Evolutionary conservation across 2,329 filamentous ascomycete genomes (phyloP).

Genomic region (Ascochyta fabae): DNA sequence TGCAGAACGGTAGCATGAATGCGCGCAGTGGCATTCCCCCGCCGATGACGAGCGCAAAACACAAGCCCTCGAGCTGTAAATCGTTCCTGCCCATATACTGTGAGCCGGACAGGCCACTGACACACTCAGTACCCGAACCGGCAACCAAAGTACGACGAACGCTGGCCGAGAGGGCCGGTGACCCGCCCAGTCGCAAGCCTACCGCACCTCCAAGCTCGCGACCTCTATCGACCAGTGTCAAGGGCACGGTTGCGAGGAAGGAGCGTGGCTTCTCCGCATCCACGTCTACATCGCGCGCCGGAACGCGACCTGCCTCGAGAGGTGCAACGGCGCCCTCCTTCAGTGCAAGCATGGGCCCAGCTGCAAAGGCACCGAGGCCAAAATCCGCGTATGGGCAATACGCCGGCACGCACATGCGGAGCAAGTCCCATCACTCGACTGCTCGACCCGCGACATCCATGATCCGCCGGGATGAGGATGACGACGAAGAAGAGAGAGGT

Average conservation of each 20-base stretch:
- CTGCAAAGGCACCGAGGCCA: slow-evolving; percentile 56
- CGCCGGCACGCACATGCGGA: slow-evolving; percentile 50
- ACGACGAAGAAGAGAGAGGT: slow-evolving; percentile 53
- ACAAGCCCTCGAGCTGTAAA: slow-evolving; percentile 59
- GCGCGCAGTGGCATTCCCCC: slow-evolving; percentile 58
- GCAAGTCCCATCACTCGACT: slow-evolving; percentile 54
- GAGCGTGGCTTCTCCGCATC: slow-evolving; percentile 46
- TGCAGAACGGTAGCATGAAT: slow-evolving; percentile 62
- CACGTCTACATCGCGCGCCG: slow-evolving; percentile 47
- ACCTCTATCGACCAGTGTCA: slow-evolving; percentile 51
- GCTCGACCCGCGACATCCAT: slow-evolving; percentile 48
- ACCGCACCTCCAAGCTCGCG: slow-evolving; percentile 53
- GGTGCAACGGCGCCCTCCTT: slow-evolving; percentile 57
- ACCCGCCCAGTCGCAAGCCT: slow-evolving; percentile 53
- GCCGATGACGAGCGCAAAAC: slow-evolving; percentile 55
- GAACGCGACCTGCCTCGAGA: slow-evolving; percentile 52
- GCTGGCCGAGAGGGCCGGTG: slow-evolving; percentile 56
- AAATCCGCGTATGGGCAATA: slow-evolving; percentile 54
- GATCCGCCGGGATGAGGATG: slow-evolving; percentile 52
- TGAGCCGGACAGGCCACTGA: slow-evolving; percentile 26
- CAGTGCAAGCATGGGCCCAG: slow-evolving; percentile 61
- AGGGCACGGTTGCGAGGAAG: slow-evolving; percentile 54
- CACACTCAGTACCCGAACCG: slow-evolving; percentile 53
- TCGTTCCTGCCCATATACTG: slow-evolving; percentile 17
- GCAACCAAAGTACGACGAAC: slow-evolving; percentile 58